phyloP scores from a whole-genome alignment of 371 early-diverging fungal genomes.

The Mortierella sp. region DNA sequence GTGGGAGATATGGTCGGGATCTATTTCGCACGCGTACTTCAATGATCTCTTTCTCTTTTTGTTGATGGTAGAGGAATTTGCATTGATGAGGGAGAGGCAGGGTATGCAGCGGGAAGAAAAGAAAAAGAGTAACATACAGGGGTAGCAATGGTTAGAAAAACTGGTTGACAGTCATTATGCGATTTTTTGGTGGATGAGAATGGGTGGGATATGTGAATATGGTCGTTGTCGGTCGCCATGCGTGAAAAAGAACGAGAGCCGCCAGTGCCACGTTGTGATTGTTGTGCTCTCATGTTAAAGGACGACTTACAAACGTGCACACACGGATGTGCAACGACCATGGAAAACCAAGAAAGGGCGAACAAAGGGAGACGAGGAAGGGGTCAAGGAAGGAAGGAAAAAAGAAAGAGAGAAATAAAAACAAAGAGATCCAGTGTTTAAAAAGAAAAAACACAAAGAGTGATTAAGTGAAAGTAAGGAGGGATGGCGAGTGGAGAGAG shows the following conservation, averaged over 20 bases:
- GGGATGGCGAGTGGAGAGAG: background rate
- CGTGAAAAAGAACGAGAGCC: background rate
- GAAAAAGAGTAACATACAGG: background rate
- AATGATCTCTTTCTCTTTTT: background rate
- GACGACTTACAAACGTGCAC: background rate
- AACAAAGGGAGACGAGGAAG: background rate
- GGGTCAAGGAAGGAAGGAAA: background rate
- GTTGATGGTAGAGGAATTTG: background rate
- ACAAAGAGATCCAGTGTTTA: background rate
- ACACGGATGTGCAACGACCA: constrained; percentile 8
- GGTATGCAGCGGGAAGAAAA: background rate
- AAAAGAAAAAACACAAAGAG: background rate
- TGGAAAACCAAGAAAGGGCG: background rate
- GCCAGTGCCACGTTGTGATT: constrained; percentile 1
- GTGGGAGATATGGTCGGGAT: background rate
- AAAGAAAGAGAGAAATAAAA: background rate
- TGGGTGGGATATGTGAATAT: background rate
- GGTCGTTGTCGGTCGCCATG: background rate
- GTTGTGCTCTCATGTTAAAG: background rate
- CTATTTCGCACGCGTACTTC: constrained; percentile 5
- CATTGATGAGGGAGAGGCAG: background rate
- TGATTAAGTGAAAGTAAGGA: background rate
- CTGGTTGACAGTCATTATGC: background rate
- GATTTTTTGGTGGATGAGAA: background rate
- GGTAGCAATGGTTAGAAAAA: background rate